A percentile compares a stretch with the other conserved stretches of the same genome.
Evolutionary conservation across 148 eudicot species (phyloP).

Genomic region (Nepenthes gracilis): DNA sequence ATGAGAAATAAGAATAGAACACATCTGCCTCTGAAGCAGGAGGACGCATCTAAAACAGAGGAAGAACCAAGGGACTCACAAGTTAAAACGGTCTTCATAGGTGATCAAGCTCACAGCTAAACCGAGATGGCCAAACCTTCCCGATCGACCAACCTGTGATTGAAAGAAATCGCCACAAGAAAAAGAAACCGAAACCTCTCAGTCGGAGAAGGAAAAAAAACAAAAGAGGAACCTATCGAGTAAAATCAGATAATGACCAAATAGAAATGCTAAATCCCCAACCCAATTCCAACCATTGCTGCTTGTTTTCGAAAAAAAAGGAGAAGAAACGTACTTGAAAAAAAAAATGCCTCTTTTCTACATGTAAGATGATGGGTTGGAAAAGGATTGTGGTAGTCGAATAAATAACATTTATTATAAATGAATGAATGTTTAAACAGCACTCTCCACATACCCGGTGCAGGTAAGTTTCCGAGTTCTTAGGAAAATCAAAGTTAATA

Average conservation of each 20-base stretch:
- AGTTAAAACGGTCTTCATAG: constrained; percentile 79
- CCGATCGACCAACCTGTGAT: constrained; percentile 81
- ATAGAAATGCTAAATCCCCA: too few species aligned
- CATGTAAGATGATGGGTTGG: too few species aligned
- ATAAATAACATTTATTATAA: too few species aligned
- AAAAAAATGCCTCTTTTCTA: too few species aligned
- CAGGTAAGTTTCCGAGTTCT: constrained; percentile 79
- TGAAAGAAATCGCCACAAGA: constrained; percentile 4
- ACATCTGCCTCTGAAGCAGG: not conserved
- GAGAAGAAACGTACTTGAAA: too few species aligned
- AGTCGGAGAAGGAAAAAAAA: too few species aligned
- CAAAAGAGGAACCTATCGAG: not conserved
- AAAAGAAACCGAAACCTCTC: not conserved
- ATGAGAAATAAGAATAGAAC: not conserved
- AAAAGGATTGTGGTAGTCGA: too few species aligned
- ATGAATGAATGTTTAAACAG: not conserved
- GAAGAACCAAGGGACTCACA: constrained; percentile 31
- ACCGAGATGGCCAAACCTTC: constrained; percentile 92
- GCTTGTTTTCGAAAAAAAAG: too few species aligned
- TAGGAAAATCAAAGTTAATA: constrained; percentile 82
- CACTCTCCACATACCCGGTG: constrained; percentile 54
- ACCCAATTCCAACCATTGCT: too few species aligned
- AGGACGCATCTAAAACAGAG: not conserved
- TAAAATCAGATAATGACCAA: not conserved
- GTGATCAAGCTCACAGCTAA: constrained; percentile 88